Evolutionary conservation across 352 stramenopile genomes (phyloP), one percentile per base, ranked within the genome.

Genomic region (Pythium volutum): DNA sequence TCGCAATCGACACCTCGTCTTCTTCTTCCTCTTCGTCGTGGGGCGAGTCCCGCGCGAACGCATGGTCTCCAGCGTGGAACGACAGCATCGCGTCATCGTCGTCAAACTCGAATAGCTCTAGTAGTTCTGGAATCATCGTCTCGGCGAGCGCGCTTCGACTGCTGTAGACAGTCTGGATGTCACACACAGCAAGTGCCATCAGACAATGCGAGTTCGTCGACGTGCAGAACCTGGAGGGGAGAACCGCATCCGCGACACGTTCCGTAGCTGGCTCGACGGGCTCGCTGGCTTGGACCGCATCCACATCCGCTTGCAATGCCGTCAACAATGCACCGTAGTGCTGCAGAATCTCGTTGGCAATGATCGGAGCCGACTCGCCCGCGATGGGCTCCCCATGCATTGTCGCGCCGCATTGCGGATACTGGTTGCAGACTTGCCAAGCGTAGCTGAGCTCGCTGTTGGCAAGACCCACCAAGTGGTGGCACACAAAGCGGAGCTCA

Each of bases 401-500:
- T 22, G 78, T 58, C 2, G 74, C 62, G 9, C 71, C 64, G 12
- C 87, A 83, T 0, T 62, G 49, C 3, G 75, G 77, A 14, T 87
- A 66, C 46, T 89, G 77, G 29, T 86, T 85, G 46, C 77, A 91
- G 18, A 93, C 68, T 54, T 91, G 82, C 86, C 86, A 95, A 22
- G 75, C 73, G 67, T 93, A 92, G 50, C 70, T 67, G 39, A 86
- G 81, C 27, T 84, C 72, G 16, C 56, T 67, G n/a, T 69, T 81
- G 9, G 78, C 71, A 51, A 91, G 88, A 3, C 77, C 74, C 7
- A 83, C 74, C 47, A 93, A 72, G 33, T 95, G 84, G 45, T 95
- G 86, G 34, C 79, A 88, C 3, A 93, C 86, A 31, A 90, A 95
- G 12, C 86, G 80, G 4, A 93, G 73, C 58, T 95, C 86, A 42